Evolutionary conservation across 768 basidiomycete species (phyloP).

Genomic region (Leccinum olivaceopallidum): DNA sequence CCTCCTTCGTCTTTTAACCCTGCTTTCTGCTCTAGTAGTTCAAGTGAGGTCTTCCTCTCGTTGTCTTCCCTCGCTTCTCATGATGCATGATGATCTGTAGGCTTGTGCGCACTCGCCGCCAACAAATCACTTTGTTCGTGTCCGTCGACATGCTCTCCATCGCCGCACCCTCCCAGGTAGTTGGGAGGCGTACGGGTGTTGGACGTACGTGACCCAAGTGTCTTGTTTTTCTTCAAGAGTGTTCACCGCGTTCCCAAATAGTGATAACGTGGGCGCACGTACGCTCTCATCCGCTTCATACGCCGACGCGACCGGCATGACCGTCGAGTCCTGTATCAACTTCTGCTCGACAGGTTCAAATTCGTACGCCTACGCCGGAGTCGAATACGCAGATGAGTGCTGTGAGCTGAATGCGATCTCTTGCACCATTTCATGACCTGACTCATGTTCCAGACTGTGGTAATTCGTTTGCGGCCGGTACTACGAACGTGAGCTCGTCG

Average conservation of each 20-base stretch:
- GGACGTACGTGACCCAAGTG: conserved; percentile 45
- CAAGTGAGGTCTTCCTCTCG: conserved; percentile 7
- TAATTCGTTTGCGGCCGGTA: conserved; percentile 49
- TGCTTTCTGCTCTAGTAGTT: conserved; percentile 4
- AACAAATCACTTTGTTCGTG: neutral
- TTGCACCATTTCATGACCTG: neutral
- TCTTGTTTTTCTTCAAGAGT: conserved; percentile 13
- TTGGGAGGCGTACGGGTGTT: conserved; percentile 64
- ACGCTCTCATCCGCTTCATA: conserved; percentile 53
- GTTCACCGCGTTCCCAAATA: conserved; percentile 25
- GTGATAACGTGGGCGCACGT: conserved; percentile 58
- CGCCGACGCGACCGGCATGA: conserved; percentile 55
- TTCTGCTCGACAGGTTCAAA: conserved; percentile 40
- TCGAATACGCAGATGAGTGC: conserved; percentile 67
- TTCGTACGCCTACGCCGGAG: conserved; percentile 63
- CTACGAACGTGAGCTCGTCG: conserved; percentile 42
- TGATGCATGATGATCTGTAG: conserved; percentile 1
- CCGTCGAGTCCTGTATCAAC: conserved; percentile 50
- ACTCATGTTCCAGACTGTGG: conserved; percentile 54
- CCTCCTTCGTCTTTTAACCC: neutral
- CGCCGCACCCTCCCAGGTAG: conserved; percentile 43
- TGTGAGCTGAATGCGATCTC: conserved; percentile 41
- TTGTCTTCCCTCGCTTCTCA: conserved; percentile 1
- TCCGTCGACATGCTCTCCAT: conserved; percentile 5
- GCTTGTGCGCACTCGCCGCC: conserved; percentile 6